Conservation (phyloP, 495 filamentous ascomycete genomes). For the Friedmanniomyces endolithicus region DNA sequence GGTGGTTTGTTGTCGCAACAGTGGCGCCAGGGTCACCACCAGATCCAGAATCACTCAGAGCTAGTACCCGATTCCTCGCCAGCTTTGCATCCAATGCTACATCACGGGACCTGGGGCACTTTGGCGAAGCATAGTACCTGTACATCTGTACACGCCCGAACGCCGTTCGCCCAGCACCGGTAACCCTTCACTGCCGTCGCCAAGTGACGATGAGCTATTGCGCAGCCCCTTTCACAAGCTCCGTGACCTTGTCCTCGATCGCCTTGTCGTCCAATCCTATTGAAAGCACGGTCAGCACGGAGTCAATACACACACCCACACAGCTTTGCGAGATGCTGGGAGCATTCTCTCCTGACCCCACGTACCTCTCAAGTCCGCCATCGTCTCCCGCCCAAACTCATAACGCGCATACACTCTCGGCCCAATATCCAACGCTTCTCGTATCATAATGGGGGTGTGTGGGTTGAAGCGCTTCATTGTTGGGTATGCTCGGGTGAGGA, state of each 20-base stretch:
- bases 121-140: too few species aligned
- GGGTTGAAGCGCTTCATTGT: constrained; percentile 99
- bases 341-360: neutral
- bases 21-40: too few species aligned
- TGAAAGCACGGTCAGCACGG: constrained; percentile 1
- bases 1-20: too few species aligned
- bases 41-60: too few species aligned
- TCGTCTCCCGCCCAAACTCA: constrained; percentile 80
- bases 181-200: neutral
- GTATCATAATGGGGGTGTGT: constrained; percentile 81
- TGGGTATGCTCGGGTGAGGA: constrained; percentile 83
- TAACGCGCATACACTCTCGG: constrained; percentile 88
- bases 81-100: too few species aligned
- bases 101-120: too few species aligned
- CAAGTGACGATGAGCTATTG: neutral
- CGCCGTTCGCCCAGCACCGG: neutral
- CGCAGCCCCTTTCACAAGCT: constrained; percentile 54
- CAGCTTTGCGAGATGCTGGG: neutral
- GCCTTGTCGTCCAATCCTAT: constrained; percentile 77
- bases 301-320: neutral
- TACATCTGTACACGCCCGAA: constrained; percentile 9
- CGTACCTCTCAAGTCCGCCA: constrained; percentile 65
- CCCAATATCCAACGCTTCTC: constrained; percentile 70
- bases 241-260: constrained; percentile 79
- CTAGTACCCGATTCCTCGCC: too few species aligned